Conservation (phyloP, 768 basidiomycete genomes). For the Mycena vitilis region DNA sequence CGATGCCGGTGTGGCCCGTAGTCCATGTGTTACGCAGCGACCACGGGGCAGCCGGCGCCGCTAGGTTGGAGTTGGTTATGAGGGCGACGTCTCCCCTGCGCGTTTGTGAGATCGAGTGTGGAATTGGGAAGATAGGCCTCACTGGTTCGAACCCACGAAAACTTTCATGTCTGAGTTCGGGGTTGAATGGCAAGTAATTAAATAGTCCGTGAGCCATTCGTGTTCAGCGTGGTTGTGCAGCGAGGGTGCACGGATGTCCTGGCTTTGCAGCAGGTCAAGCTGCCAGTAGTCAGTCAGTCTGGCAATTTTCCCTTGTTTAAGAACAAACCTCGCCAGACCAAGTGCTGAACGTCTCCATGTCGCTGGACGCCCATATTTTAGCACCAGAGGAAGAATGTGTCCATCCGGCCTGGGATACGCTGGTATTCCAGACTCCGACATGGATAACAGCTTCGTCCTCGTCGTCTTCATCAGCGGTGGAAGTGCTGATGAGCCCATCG, state of each 20-base stretch:
- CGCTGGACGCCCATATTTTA: slow-evolving; percentile 85
- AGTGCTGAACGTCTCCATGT: slow-evolving; percentile 93
- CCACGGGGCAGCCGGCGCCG: slow-evolving; percentile 57
- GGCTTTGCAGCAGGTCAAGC: slow-evolving; percentile 68
- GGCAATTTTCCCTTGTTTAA: background rate
- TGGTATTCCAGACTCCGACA: slow-evolving; percentile 90
- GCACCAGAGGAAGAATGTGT: slow-evolving; percentile 49
- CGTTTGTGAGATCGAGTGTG: background rate
- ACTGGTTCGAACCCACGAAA: slow-evolving; percentile 84
- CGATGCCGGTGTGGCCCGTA: slow-evolving; percentile 65
- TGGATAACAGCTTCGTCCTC: slow-evolving; percentile 88
- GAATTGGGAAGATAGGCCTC: slow-evolving; percentile 37
- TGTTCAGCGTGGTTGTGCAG: slow-evolving; percentile 61
- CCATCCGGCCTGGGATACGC: slow-evolving; percentile 83
- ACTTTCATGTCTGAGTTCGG: slow-evolving; percentile 56
- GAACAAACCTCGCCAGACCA: slow-evolving; percentile 78
- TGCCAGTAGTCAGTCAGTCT: slow-evolving; percentile 41
- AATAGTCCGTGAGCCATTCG: slow-evolving; percentile 85
- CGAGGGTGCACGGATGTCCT: slow-evolving; percentile 75
- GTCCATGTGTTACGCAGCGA: slow-evolving; percentile 64
- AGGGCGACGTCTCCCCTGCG: slow-evolving; percentile 70
- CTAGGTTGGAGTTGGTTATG: slow-evolving; percentile 57
- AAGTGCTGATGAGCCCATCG: slow-evolving; percentile 83
- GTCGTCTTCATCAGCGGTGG: slow-evolving; percentile 78
- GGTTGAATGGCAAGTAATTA: slow-evolving; percentile 64